Conservation (phyloP, 345 rosid genomes). For the Gossypium longicalyx region DNA sequence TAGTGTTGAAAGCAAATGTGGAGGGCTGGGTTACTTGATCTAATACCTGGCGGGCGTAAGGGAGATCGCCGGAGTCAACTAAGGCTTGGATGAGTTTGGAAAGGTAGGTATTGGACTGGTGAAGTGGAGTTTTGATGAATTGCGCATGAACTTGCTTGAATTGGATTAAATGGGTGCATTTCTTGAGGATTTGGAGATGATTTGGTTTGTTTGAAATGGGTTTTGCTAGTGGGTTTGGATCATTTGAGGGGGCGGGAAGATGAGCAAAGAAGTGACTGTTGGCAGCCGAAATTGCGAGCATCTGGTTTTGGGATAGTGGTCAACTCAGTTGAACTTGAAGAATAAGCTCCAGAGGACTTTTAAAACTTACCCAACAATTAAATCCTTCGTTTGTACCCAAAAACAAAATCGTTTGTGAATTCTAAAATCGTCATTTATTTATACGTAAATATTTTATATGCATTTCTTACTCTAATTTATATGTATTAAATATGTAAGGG, state of each 20-base stretch:
- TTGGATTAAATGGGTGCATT: conserved; percentile 21
- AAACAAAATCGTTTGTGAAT: too few relatives aligned
- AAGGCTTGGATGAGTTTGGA: conserved; percentile 22
- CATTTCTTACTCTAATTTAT: too few relatives aligned
- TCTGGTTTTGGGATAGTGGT: neutral
- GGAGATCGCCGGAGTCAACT: conserved; percentile 18
- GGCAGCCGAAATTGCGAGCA: neutral
- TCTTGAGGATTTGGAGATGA: conserved; percentile 10
- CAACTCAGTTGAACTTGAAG: neutral
- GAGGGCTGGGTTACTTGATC: conserved; percentile 15
- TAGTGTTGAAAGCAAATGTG: conserved; percentile 22
- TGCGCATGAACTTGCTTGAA: conserved; percentile 25
- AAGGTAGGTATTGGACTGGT: conserved; percentile 12
- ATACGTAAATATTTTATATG: too few relatives aligned
- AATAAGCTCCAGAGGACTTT: neutral
- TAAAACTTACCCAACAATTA: too few relatives aligned
- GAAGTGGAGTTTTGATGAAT: conserved; percentile 10
- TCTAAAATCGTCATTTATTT: too few relatives aligned
- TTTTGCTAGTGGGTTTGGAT: conserved; percentile 8
- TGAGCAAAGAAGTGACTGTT: neutral
- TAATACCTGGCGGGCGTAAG: conserved; percentile 18
- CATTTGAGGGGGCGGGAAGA: neutral
- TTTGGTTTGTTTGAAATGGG: neutral
- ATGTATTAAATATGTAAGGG: too few relatives aligned
- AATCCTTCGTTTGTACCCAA: too few relatives aligned